Evolutionary conservation across 805 yeast genomes (phyloP).

Genomic region (Wickerhamomyces strasburgensis): DNA sequence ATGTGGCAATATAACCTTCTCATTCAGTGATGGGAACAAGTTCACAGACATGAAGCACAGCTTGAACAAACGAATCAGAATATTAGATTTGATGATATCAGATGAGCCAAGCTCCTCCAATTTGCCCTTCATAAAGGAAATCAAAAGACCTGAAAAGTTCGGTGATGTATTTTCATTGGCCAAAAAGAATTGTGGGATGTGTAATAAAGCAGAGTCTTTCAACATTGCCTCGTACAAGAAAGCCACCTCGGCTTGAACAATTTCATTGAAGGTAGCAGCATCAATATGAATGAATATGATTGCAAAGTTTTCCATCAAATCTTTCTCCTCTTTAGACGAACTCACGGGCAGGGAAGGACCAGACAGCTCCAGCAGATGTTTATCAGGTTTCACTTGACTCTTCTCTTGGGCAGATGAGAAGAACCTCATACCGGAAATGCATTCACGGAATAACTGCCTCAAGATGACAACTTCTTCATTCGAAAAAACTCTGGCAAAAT

Average conservation of each 20-base stretch:
- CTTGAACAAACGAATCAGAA: slow-evolving; percentile 81
- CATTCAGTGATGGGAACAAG: slow-evolving; percentile 82
- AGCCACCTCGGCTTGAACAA: slow-evolving; percentile 75
- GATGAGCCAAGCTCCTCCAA: slow-evolving; percentile 76
- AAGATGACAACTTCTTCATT: slow-evolving; percentile 79
- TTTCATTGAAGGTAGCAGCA: slow-evolving; percentile 92
- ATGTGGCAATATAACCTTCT: slow-evolving; percentile 83
- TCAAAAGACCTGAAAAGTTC: slow-evolving; percentile 79
- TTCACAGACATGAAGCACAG: slow-evolving; percentile 95
- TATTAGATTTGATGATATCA: slow-evolving; percentile 70
- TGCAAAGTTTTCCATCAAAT: slow-evolving; percentile 91
- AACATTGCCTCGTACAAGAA: slow-evolving; percentile 74
- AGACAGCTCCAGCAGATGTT: slow-evolving; percentile 36
- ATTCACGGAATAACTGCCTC: slow-evolving; percentile 75
- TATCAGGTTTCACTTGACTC: slow-evolving; percentile 18
- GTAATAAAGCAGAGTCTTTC: slow-evolving; percentile 78
- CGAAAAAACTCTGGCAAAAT: slow-evolving; percentile 76
- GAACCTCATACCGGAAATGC: slow-evolving; percentile 72
- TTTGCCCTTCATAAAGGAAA: slow-evolving; percentile 69
- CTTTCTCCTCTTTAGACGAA: slow-evolving; percentile 89
- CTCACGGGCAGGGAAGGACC: slow-evolving; percentile 83
- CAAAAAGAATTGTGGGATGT: slow-evolving; percentile 88
- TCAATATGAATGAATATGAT: slow-evolving; percentile 91
- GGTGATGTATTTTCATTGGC: slow-evolving; percentile 95
- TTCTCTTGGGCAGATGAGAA: slow-evolving; percentile 45